These are phyloP conservation scores for Leccinum aurantiacum DNA, from an alignment of 768 basidiomycete species.

Conservation along the genomic window DNA sequence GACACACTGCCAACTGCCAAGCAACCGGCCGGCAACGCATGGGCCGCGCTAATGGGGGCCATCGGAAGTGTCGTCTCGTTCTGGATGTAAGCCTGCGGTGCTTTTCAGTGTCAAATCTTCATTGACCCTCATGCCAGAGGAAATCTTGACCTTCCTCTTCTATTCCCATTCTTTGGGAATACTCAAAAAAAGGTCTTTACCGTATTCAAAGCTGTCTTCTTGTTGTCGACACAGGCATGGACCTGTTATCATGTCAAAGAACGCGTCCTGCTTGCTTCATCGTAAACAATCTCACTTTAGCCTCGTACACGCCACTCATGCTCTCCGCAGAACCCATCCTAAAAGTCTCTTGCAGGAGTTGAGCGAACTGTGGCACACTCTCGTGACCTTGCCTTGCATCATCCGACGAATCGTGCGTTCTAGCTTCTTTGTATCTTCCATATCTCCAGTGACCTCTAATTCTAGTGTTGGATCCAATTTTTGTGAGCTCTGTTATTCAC, in stretches of 20 bases:
- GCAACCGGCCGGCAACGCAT: conserved; percentile 88
- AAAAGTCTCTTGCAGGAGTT: conserved; percentile 46
- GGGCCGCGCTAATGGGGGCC: conserved; percentile 93
- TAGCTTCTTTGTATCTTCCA: conserved; percentile 3
- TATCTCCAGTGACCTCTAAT: conserved; percentile 8
- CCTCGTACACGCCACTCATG: conserved; percentile 4
- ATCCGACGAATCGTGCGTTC: conserved; percentile 78
- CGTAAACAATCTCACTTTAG: conserved; percentile 14
- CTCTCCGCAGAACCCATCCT: conserved; percentile 11
- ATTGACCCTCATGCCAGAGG: conserved; percentile 47
- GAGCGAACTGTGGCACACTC: conserved; percentile 68
- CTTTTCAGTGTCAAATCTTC: neutral
- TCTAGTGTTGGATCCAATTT: conserved; percentile 75
- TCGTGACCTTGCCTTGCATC: conserved; percentile 63
- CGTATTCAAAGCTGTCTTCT: conserved; percentile 65
- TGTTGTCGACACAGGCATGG: conserved; percentile 63
- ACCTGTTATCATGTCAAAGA: conserved; percentile 69
- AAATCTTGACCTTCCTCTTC: conserved; percentile 68
- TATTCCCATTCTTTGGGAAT: conserved; percentile 73
- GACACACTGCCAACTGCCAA: conserved; percentile 73
- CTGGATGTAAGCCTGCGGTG: conserved; percentile 63
- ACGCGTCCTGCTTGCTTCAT: conserved; percentile 55
- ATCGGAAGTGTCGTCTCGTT: conserved; percentile 85
- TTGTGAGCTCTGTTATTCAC: conserved; percentile 50
- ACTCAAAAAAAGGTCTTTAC: conserved; percentile 82